Evolutionary conservation across 192 early-diverging fungal genomes (phyloP).

Genomic region (Backusella mclennaniae): DNA sequence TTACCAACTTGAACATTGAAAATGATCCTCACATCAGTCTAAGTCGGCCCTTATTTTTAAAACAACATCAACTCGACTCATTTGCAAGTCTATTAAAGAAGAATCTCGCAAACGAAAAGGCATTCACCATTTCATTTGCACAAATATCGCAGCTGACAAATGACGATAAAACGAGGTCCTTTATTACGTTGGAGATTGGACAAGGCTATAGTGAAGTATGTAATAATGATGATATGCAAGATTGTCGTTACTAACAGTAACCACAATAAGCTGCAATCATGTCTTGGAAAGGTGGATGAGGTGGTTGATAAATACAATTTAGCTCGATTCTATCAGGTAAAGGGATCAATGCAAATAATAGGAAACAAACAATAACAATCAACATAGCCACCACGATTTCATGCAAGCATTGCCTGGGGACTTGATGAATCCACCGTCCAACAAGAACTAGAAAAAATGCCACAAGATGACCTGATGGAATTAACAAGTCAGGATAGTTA

Average conservation of each 20-base stretch:
- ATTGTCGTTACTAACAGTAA: background rate
- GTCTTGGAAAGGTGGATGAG: background rate
- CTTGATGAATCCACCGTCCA: background rate
- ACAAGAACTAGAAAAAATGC: background rate
- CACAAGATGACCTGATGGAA: background rate
- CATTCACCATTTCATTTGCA: background rate
- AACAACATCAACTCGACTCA: background rate
- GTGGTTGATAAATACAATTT: background rate
- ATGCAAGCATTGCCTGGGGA: constrained; percentile 10
- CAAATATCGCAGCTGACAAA: background rate
- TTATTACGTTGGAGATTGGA: constrained; percentile 8
- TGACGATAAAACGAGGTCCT: constrained; percentile 10
- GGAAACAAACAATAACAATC: background rate
- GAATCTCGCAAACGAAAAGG: background rate
- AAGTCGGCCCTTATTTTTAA: background rate
- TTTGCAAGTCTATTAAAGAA: background rate
- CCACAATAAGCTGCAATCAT: background rate
- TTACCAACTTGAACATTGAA: background rate
- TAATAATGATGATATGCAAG: background rate
- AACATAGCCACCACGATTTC: constrained; percentile 3
- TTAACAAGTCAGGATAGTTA: background rate
- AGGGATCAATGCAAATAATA: background rate
- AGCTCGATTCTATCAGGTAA: background rate
- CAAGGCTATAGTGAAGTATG: constrained; percentile 1
- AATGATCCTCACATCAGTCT: constrained; percentile 1